A percentile compares a stretch with the other conserved stretches of the same genome.
Conservation (phyloP, 2,329 filamentous ascomycete genomes). For the Xylaria sp. region DNA sequence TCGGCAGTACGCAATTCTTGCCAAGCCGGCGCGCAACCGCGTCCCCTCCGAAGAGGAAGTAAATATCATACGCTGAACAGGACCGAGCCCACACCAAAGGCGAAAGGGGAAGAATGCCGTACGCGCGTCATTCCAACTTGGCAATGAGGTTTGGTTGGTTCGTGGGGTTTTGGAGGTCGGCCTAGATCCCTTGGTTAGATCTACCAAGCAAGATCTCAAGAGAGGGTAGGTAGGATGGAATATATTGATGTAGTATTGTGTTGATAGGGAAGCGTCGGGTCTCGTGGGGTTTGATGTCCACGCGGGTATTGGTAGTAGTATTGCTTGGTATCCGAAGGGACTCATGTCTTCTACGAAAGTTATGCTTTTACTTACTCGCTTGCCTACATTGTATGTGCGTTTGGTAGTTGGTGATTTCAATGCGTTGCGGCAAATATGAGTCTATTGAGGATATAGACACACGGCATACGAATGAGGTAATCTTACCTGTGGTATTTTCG, state of each 20-base stretch:
- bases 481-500: not conserved
- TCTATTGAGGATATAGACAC: no score
- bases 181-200: not conserved
- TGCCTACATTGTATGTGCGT: not conserved
- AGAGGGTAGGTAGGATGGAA: not conserved
- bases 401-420: no score
- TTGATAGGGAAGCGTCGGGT: not conserved
- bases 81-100: not conserved
- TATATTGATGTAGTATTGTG: constrained; percentile 1
- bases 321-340: no score
- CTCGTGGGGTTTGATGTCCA: not conserved
- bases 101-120: constrained; percentile 2
- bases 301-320: not conserved
- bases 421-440: no score
- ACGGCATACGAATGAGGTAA: no score
- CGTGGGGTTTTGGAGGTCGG: not conserved
- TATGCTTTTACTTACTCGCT: no score
- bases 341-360: no score
- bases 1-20: not conserved
- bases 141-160: constrained; percentile 13
- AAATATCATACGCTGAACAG: not conserved
- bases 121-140: constrained; percentile 34
- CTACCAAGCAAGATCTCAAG: not conserved
- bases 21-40: not conserved
- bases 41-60: not conserved